phyloP scores from a whole-genome alignment of 345 rosid species.

The Nephelium lappaceum region DNA sequence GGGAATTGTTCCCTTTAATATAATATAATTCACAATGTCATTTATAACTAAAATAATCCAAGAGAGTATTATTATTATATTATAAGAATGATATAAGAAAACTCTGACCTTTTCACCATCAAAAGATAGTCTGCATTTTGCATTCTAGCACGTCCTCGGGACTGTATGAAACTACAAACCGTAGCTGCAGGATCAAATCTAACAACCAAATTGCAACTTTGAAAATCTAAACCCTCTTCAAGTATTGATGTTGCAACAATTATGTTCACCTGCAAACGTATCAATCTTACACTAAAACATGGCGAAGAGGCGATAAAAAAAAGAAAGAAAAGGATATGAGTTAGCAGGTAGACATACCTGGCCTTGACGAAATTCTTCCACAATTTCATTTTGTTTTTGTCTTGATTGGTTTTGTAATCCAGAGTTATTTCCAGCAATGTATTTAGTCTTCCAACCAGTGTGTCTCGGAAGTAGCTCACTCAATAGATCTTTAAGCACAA shows the following conservation, averaged over 20 bases:
- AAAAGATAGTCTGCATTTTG: constrained; percentile 73
- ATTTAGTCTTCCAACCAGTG: constrained; percentile 60
- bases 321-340: background rate
- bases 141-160: constrained; percentile 96
- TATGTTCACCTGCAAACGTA: constrained; percentile 60
- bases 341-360: constrained; percentile 40
- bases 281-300: constrained; percentile 16
- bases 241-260: constrained; percentile 95
- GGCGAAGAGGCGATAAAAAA: background rate
- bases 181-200: constrained; percentile 85
- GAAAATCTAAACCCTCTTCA: constrained; percentile 95
- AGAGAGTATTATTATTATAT: background rate
- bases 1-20: background rate
- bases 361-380: constrained; percentile 79
- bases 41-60: background rate
- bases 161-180: constrained; percentile 89
- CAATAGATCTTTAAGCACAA: constrained; percentile 57
- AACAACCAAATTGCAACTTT: constrained; percentile 79
- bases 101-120: constrained; percentile 64
- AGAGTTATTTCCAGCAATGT: constrained; percentile 74
- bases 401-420: constrained; percentile 62
- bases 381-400: constrained; percentile 67
- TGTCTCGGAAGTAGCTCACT: constrained; percentile 55
- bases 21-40: background rate
- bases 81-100: background rate